These are phyloP conservation scores for Trichoderma asperellum DNA, from an alignment of 2,329 filamentous ascomycete species.

Conservation along the genomic window DNA sequence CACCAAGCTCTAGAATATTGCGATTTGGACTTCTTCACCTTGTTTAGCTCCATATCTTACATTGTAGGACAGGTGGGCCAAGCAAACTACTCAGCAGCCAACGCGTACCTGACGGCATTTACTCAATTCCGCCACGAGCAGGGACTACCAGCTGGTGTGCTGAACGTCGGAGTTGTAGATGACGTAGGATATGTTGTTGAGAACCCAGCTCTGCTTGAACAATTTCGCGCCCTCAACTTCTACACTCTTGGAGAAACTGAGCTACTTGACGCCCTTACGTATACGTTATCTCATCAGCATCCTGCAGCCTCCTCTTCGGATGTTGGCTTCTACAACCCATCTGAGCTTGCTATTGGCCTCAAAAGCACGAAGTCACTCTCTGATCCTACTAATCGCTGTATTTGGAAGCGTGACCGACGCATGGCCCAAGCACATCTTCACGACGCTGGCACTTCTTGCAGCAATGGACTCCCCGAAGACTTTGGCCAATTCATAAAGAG, in stretches of 20 bases:
- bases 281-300: conserved; percentile 24
- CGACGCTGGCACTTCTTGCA: not conserved
- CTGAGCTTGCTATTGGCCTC: conserved; percentile 27
- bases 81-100: conserved; percentile 45
- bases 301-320: not conserved
- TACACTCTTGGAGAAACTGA: conserved; percentile 28
- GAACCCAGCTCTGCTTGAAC: conserved; percentile 25
- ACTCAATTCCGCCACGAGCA: conserved; percentile 41
- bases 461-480: conserved; percentile 20
- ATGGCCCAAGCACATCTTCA: conserved; percentile 22
- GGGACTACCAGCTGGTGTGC: conserved; percentile 43
- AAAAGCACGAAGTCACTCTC: conserved; percentile 26
- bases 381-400: conserved; percentile 25
- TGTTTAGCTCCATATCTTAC: conserved; percentile 37
- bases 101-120: conserved; percentile 48
- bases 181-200: conserved; percentile 45
- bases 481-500: conserved; percentile 29
- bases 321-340: conserved; percentile 5
- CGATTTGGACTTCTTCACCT: conserved; percentile 39
- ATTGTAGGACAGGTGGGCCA: conserved; percentile 37
- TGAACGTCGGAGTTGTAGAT: conserved; percentile 46
- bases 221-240: conserved; percentile 24
- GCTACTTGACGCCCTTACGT: conserved; percentile 19
- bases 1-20: conserved; percentile 33
- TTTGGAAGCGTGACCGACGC: conserved; percentile 30